A percentile compares a stretch with the other conserved stretches of the same genome.
phyloP scores from a whole-genome alignment of 2,329 filamentous ascomycete genomes.

The Rutstroemia sp. region DNA sequence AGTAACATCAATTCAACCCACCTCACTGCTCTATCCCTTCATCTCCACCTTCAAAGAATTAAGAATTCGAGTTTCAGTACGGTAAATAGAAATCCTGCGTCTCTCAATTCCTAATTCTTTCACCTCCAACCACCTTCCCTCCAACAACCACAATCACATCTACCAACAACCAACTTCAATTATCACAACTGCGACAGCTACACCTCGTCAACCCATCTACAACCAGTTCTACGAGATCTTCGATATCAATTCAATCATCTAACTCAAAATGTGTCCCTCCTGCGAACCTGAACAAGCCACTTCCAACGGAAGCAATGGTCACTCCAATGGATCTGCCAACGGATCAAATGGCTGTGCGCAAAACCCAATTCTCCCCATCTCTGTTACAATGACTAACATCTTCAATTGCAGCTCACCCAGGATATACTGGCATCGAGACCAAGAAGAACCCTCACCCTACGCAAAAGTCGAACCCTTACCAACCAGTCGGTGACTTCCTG shows the following conservation, averaged over 20 bases:
- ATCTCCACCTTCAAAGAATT: too few species aligned
- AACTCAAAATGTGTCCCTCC: constrained; percentile 36
- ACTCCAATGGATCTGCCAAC: constrained; percentile 21
- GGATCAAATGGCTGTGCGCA: constrained; percentile 1
- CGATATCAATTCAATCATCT: background rate
- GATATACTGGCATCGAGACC: constrained; percentile 49
- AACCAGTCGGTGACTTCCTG: constrained; percentile 68
- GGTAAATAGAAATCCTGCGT: too few species aligned
- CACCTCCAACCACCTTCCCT: too few species aligned
- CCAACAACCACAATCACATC: too few species aligned
- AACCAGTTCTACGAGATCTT: background rate
- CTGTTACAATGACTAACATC: constrained; percentile 12
- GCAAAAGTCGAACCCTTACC: constrained; percentile 42
- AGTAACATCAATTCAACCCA: too few species aligned
- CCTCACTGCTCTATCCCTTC: too few species aligned
- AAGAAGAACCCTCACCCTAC: constrained; percentile 36
- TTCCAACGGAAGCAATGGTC: constrained; percentile 15
- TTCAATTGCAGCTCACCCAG: constrained; percentile 34
- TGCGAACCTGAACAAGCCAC: constrained; percentile 30
- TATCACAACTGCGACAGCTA: background rate
- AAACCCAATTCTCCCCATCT: constrained; percentile 6
- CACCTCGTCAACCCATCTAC: background rate
- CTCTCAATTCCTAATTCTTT: too few species aligned
- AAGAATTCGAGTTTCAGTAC: too few species aligned
- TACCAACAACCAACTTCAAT: background rate